Evolutionary conservation across 306 rosid species (phyloP), one percentile per base, ranked within the genome.

Genomic region (Vicia villosa): DNA sequence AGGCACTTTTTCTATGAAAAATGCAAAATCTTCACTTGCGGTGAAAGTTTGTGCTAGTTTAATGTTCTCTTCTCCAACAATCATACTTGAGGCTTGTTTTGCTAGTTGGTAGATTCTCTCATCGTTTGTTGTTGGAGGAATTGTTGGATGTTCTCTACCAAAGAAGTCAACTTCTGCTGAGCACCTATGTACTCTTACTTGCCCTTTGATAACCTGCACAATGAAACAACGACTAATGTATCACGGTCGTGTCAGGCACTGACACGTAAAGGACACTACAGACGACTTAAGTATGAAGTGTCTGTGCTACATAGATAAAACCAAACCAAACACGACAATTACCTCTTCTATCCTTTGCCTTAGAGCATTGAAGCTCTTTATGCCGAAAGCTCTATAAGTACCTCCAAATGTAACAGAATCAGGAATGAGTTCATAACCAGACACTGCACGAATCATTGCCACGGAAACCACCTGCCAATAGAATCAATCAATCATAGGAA

Each of bases 1-100:
- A 4, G 95, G 89, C 45, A 92, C 95, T 51, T 85, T 82, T 1
- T 88, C 96, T 69, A 81, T 59, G 85, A 74, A 92, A 82, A 87
- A 89, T 28, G 98, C 92, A 73, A 89, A 92, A 85, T 92, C 98
- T 77, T 92, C 98, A 77, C 96, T 92, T 9, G 87, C 98, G 65
- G 87, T 87, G 77, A 82, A 77, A 56, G 30, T 24, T 2, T 86
- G 91, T 12, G 96, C 84, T 54, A 89, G 16, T 63, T 41, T 8
- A 32, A 72, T 69, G 42, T 89, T 87, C 34, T 86, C 88, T 66
- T 86, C 81, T 54, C 98, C 98, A 6, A 92, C 87, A 4, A 89
- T 86, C 75, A 76, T 83, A 0, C 72, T 77, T 0, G 96, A 86
- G 16, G 82, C 80, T 59, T 65, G 75, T 51, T 75, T 36, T 1